Evolutionary conservation across 345 rosid species (phyloP).

Genomic region (Jatropha curcas): DNA sequence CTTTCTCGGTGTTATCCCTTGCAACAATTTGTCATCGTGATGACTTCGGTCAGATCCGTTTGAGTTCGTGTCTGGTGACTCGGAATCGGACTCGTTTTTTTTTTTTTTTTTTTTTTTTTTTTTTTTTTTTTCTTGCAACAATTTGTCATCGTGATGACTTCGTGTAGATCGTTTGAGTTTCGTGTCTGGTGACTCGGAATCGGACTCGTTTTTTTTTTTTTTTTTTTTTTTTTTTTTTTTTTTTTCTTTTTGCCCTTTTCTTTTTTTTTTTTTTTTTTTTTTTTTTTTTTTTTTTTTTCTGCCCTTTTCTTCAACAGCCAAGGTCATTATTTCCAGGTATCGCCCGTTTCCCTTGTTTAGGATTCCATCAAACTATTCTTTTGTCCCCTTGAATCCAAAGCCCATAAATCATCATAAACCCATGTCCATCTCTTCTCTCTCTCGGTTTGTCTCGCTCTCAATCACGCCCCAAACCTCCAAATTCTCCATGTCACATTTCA

Average conservation of each 20-base stretch:
- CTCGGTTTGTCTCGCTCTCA: conserved; percentile 27
- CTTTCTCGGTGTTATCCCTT: not conserved
- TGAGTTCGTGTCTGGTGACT: not conserved
- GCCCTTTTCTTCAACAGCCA: too few species aligned
- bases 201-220: not conserved
- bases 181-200: not conserved
- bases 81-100: not conserved
- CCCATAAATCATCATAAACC: not conserved
- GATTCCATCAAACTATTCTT: not conserved
- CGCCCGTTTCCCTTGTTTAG: not conserved
- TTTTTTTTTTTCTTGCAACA: too few species aligned
- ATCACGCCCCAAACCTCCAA: conserved; percentile 27
- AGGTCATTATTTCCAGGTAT: not conserved
- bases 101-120: too few species aligned
- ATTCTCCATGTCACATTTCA: conserved; percentile 30
- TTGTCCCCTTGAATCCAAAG: not conserved
- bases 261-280: too few species aligned
- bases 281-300: too few species aligned
- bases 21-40: too few species aligned
- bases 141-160: too few species aligned
- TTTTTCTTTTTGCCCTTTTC: too few species aligned
- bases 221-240: too few species aligned
- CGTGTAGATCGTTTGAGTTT: not conserved
- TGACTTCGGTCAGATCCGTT: not conserved
- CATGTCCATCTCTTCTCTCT: conserved; percentile 11